Evolutionary conservation across 148 eudicot genomes (phyloP), one percentile per base, ranked within the genome.

Genomic region (Fallopia convolvulus): DNA sequence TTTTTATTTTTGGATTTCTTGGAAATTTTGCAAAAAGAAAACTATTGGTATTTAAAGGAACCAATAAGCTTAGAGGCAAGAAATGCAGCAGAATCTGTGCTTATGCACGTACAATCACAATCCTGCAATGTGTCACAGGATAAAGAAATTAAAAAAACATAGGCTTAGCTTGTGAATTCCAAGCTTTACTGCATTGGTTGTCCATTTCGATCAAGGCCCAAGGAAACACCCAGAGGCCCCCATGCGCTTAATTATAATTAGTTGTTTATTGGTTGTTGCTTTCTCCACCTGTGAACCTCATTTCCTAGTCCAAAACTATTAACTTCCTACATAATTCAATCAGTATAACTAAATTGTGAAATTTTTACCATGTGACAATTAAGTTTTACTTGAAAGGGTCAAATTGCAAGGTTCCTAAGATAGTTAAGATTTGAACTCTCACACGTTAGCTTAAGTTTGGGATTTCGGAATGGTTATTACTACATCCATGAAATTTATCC

Each of bases 91-190:
- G 44, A 61, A 33, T 68, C 14, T 33, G 42, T 32, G 72, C 40
- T 30, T 61, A 61, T 61, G 68, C 68, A 61, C 36, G n/a, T 65
- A 65, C 40, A 30, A 65, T 30, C 70, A 65, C 70, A 65, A 65
- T 65, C 70, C 61, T 60, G 66, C 33, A 60, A 26, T 61, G 32
- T 11, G 68, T 23, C 36, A 8, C 68, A 61, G 39, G 0, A n/a
- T n/a, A 55, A 4, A 61, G 6, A 26, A 10, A n/a, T 4, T 6
- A 44, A 44, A 44, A 9, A 26, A 26, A 26, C 30, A 26, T 44
- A 6, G 10, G 47, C 10, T 41, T 9, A 5, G 26, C 26, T 58
- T 58, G 65, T 58, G 65, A 58, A 58, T 21, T 20, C 32, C 8
- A 23, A 33, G 42, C 40, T 33, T 32, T 33, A 66, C 0, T 13